Evolutionary conservation across 192 early-diverging fungal species (phyloP).

Genomic region (Gaertneriomyces semiglobifer): DNA sequence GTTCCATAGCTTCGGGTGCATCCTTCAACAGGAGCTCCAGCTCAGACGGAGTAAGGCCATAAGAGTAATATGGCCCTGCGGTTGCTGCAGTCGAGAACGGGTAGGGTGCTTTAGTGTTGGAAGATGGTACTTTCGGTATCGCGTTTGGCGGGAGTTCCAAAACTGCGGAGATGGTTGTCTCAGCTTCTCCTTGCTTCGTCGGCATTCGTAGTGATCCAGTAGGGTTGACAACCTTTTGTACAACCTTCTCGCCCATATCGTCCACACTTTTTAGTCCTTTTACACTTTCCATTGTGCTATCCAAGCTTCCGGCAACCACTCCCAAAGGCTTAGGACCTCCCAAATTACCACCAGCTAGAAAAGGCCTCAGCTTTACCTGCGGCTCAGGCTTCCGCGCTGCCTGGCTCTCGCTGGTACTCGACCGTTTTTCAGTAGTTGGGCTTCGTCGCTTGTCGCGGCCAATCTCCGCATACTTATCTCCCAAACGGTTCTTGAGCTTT

Average conservation of each 20-base stretch:
- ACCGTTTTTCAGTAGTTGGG: slow-evolving; percentile 25
- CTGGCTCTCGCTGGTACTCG: slow-evolving; percentile 17
- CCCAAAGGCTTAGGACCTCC: background rate
- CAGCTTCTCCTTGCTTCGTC: slow-evolving; percentile 2
- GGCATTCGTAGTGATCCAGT: background rate
- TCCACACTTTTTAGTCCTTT: background rate
- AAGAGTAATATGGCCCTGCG: slow-evolving; percentile 37
- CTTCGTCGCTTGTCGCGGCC: slow-evolving; percentile 40
- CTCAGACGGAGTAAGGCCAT: slow-evolving; percentile 41
- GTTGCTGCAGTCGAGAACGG: slow-evolving; percentile 4
- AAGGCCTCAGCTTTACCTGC: slow-evolving; percentile 6
- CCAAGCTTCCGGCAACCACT: slow-evolving; percentile 15
- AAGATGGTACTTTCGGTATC: background rate
- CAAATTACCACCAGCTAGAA: slow-evolving; percentile 12
- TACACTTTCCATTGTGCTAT: slow-evolving; percentile 3
- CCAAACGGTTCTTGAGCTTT: slow-evolving; percentile 26
- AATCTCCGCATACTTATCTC: slow-evolving; percentile 30
- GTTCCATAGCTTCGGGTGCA: slow-evolving; percentile 25
- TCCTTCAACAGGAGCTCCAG: slow-evolving; percentile 35
- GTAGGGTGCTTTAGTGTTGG: background rate
- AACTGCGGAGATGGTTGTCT: slow-evolving; percentile 2
- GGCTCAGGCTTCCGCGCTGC: slow-evolving; percentile 4
- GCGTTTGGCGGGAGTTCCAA: slow-evolving; percentile 17
- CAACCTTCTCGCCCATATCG: background rate
- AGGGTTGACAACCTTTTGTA: background rate